phyloP scores from a whole-genome alignment of 148 eudicot genomes.

The Fallopia convolvulus region DNA sequence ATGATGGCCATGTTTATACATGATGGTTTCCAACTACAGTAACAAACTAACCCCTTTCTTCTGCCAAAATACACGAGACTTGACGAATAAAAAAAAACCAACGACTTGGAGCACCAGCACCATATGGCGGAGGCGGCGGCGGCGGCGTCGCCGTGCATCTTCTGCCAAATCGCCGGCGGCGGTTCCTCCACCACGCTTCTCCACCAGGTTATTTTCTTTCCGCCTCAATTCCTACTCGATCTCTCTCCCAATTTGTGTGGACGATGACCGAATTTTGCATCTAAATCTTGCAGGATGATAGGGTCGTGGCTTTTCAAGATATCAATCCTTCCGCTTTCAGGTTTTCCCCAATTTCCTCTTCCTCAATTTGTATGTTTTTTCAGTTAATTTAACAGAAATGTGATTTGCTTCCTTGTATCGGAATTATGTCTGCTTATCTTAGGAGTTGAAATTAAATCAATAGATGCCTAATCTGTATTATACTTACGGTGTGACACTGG shows the following conservation, averaged over 20 bases:
- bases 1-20: background rate
- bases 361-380: background rate
- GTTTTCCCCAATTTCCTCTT: slow-evolving; percentile 14
- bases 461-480: background rate
- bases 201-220: slow-evolving; percentile 29
- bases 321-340: slow-evolving; percentile 68
- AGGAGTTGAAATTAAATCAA: background rate
- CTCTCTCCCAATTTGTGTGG: background rate
- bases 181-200: slow-evolving; percentile 51
- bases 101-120: slow-evolving; percentile 22
- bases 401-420: background rate
- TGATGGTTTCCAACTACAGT: background rate
- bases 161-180: slow-evolving; percentile 66
- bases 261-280: background rate
- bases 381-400: background rate
- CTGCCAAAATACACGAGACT: background rate
- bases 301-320: slow-evolving; percentile 70
- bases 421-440: background rate
- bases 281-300: slow-evolving; percentile 52
- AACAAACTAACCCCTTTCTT: background rate
- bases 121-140: slow-evolving; percentile 27
- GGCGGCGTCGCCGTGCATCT: slow-evolving; percentile 40
- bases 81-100: background rate
- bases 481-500: background rate
- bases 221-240: background rate